Conservation (phyloP, 164 flowering plant species). For the Houttuynia cordata region DNA sequence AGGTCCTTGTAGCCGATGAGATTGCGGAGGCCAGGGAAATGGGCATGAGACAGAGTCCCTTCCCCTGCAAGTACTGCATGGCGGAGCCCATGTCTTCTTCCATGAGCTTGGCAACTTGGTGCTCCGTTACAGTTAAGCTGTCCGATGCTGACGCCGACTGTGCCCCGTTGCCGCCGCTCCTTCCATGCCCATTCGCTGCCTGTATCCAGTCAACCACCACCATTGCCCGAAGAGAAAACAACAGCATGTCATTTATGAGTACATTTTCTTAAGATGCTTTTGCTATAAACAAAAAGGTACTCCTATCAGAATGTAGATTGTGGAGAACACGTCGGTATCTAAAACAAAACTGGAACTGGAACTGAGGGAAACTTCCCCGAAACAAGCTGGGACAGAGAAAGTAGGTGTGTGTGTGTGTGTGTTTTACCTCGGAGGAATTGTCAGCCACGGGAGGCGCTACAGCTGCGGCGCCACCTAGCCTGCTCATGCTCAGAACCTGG, state of each 20-base stretch:
- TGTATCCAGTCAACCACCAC: constrained; percentile 3
- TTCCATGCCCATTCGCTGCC: constrained; percentile 14
- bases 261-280: too few species aligned
- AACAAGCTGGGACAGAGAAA: neutral
- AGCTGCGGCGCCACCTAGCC: constrained; percentile 90
- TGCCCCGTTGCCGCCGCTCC: neutral
- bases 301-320: neutral
- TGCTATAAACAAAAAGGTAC: too few species aligned
- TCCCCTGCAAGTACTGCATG: constrained; percentile 94
- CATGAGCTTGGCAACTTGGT: constrained; percentile 85
- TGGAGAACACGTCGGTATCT: neutral
- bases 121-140: constrained; percentile 56
- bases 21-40: constrained; percentile 92
- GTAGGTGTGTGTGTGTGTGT: neutral
- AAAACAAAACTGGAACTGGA: neutral
- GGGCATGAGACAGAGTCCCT: constrained; percentile 97
- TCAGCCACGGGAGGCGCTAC: constrained; percentile 79
- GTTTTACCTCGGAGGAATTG: constrained; percentile 48
- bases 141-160: constrained; percentile 39
- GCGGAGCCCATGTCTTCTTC: constrained; percentile 97
- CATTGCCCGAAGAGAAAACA: neutral
- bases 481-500: constrained; percentile 98
- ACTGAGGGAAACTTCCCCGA: neutral
- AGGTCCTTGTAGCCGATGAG: constrained; percentile 58
- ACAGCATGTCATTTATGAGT: neutral